Conservation (phyloP, 1,284 basidiomycete species). For the Polyporus tsugae region DNA sequence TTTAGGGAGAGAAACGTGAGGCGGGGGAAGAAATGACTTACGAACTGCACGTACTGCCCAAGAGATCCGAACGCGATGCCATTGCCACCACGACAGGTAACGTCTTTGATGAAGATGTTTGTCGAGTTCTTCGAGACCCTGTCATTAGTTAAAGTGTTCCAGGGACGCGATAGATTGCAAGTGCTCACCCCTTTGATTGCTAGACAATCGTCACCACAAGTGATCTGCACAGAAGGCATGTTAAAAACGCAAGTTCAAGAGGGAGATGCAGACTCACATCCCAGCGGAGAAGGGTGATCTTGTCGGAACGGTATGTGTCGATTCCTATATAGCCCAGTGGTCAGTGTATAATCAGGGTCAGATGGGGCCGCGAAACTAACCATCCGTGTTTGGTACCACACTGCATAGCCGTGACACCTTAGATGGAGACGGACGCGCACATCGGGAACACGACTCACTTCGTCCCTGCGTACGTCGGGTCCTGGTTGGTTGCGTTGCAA, state of each 20-base stretch:
- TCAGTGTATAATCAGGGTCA: background rate
- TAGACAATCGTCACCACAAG: constrained; percentile 70
- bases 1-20: constrained; percentile 6
- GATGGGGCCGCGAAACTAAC: constrained; percentile 36
- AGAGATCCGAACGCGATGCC: constrained; percentile 71
- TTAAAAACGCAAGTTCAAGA: background rate
- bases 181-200: constrained; percentile 64
- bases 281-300: constrained; percentile 60
- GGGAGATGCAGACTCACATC: constrained; percentile 43
- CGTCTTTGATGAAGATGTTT: constrained; percentile 57
- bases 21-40: constrained; percentile 35
- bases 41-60: constrained; percentile 65
- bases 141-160: background rate
- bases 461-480: constrained; percentile 54
- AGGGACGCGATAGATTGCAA: no score
- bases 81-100: constrained; percentile 67
- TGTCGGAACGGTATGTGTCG: constrained; percentile 65
- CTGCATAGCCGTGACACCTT: constrained; percentile 41
- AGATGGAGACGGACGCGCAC: background rate
- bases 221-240: constrained; percentile 43
- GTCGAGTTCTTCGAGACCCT: constrained; percentile 57
- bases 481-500: constrained; percentile 69
- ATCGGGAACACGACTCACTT: constrained; percentile 50
- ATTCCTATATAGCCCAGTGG: constrained; percentile 48
- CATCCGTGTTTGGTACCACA: constrained; percentile 72